Evolutionary conservation across 495 filamentous ascomycete species (phyloP).

Genomic region (Apiosordaria backusii): DNA sequence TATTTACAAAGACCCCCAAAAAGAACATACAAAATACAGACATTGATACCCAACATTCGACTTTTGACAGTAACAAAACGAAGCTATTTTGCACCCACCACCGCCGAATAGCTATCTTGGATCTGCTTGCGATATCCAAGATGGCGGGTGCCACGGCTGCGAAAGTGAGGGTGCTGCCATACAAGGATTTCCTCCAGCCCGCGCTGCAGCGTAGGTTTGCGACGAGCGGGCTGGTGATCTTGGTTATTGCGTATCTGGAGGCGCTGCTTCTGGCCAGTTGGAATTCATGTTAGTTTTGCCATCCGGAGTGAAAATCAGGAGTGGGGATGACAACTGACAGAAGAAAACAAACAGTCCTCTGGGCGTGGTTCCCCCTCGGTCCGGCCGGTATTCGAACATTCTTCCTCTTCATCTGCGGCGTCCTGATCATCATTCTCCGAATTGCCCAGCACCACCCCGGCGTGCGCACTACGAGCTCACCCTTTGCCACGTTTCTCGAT

Average conservation of each 20-base stretch:
- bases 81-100: constrained; percentile 2
- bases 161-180: constrained; percentile 48
- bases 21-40: neutral
- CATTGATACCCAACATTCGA: neutral
- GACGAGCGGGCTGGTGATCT: constrained; percentile 60
- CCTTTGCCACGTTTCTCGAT: constrained; percentile 57
- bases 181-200: constrained; percentile 88
- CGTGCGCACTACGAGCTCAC: constrained; percentile 64
- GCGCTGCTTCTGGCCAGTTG: constrained; percentile 67
- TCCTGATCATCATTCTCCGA: constrained; percentile 68
- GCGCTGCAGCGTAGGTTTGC: constrained; percentile 83
- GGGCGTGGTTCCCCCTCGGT: constrained; percentile 83
- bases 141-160: constrained; percentile 36
- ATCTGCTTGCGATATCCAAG: constrained; percentile 2
- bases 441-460: constrained; percentile 81
- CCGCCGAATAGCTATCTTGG: neutral
- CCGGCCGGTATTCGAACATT: constrained; percentile 69
- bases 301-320: neutral
- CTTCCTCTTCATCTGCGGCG: constrained; percentile 69
- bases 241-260: constrained; percentile 70
- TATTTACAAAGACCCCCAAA: constrained; percentile 7
- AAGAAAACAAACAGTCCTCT: constrained; percentile 43
- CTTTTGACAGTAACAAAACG: neutral
- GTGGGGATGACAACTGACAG: neutral
- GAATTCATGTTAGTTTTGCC: constrained; percentile 56